These are phyloP conservation scores for Saturnispora gosingensis DNA, from an alignment of 805 yeast genomes.

Conservation along the genomic window DNA sequence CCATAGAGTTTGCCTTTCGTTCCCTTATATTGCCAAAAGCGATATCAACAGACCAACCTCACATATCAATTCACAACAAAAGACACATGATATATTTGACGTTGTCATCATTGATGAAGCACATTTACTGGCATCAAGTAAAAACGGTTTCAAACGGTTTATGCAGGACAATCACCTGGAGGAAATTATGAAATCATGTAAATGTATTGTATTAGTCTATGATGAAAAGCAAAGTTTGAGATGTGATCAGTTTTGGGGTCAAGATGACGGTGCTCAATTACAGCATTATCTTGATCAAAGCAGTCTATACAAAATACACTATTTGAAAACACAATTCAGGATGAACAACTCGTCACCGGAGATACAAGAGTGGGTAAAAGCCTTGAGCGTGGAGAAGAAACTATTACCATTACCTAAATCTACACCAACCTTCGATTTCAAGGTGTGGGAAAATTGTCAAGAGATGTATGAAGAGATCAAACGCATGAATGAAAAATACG, in stretches of 20 bases:
- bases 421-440: slow-evolving; percentile 17
- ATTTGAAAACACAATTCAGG: slow-evolving; percentile 33
- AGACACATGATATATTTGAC: slow-evolving; percentile 27
- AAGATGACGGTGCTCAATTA: slow-evolving; percentile 31
- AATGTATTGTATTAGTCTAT: slow-evolving; percentile 34
- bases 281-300: slow-evolving; percentile 9
- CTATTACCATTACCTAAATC: slow-evolving; percentile 28
- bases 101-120: slow-evolving; percentile 38
- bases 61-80: slow-evolving; percentile 28
- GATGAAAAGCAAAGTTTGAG: slow-evolving; percentile 38
- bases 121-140: slow-evolving; percentile 34
- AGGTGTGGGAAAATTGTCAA: slow-evolving; percentile 34
- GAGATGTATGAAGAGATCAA: slow-evolving; percentile 32
- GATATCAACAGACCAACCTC: slow-evolving; percentile 40
- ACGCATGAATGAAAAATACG: slow-evolving; percentile 24
- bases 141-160: slow-evolving; percentile 37
- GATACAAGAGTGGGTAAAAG: slow-evolving; percentile 33
- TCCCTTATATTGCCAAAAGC: slow-evolving; percentile 29
- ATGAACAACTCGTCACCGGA: slow-evolving; percentile 28
- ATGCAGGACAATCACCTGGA: slow-evolving; percentile 36
- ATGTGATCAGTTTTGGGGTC: slow-evolving; percentile 37
- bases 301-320: slow-evolving; percentile 15
- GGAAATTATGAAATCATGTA: slow-evolving; percentile 31
- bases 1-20: slow-evolving; percentile 30
- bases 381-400: slow-evolving; percentile 27